Conservation (phyloP, 2,329 filamentous ascomycete genomes). For the Pseudogymnoascus sp. region DNA sequence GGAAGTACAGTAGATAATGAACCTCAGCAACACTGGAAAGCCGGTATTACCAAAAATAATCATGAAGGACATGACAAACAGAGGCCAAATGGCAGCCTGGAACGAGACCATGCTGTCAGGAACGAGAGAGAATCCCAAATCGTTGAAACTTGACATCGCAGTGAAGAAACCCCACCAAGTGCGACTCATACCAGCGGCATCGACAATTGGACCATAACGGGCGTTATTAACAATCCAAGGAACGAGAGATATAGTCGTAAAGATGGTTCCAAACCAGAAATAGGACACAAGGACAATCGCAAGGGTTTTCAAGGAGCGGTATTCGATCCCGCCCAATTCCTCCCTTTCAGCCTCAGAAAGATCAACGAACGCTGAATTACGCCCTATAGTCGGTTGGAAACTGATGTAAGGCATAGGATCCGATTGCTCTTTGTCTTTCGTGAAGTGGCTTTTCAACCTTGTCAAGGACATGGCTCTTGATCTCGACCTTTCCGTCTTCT, state of each 20-base stretch:
- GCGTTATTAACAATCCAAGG: conserved; percentile 68
- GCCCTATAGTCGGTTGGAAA: conserved; percentile 83
- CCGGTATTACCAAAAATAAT: conserved; percentile 94
- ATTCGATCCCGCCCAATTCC: conserved; percentile 93
- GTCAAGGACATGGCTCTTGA: conserved; percentile 39
- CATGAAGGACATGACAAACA: conserved; percentile 73
- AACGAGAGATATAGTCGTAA: conserved; percentile 64
- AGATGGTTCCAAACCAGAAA: conserved; percentile 72
- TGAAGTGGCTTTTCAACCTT: conserved; percentile 39
- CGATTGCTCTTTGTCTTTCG: conserved; percentile 36
- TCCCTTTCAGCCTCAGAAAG: conserved; percentile 85
- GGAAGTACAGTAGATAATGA: conserved; percentile 79
- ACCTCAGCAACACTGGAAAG: conserved; percentile 88
- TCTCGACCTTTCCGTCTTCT: conserved; percentile 14
- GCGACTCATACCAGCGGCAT: conserved; percentile 49
- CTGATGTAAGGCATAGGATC: conserved; percentile 77
- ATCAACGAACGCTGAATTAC: conserved; percentile 88
- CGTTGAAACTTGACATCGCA: conserved; percentile 80
- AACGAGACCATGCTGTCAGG: conserved; percentile 93
- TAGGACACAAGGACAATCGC: conserved; percentile 70
- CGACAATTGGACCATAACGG: conserved; percentile 58
- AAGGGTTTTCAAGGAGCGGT: conserved; percentile 80
- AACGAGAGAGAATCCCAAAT: conserved; percentile 87
- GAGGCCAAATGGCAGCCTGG: conserved; percentile 62
- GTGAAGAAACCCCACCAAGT: conserved; percentile 94